These are phyloP conservation scores for Globisporangium perplexum DNA, from an alignment of 352 stramenopile genomes.

Conservation along the genomic window DNA sequence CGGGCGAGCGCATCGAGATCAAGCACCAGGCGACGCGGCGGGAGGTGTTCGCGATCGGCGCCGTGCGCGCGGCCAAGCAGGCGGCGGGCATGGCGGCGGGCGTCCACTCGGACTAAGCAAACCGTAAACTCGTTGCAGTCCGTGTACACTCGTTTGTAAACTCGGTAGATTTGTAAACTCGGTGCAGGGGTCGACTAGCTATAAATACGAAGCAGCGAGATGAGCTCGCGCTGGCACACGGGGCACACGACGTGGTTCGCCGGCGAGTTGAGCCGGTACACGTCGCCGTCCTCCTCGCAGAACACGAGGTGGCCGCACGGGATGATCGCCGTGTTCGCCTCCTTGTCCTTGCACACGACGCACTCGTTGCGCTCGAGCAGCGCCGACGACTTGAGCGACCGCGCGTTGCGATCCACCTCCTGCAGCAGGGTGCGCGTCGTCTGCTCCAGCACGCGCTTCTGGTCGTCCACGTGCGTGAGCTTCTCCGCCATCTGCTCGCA, in stretches of 20 bases:
- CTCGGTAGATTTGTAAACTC: neutral
- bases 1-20: slow-evolving; percentile 80
- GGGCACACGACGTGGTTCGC: slow-evolving; percentile 52
- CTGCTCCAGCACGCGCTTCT: slow-evolving; percentile 76
- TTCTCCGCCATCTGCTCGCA: slow-evolving; percentile 73
- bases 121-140: neutral
- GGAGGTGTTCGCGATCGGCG: slow-evolving; percentile 80
- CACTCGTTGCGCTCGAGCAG: slow-evolving; percentile 66
- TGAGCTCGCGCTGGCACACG: slow-evolving; percentile 77
- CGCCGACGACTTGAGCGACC: slow-evolving; percentile 56
- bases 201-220: slow-evolving; percentile 80
- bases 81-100: slow-evolving; percentile 37
- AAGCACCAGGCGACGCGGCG: slow-evolving; percentile 74
- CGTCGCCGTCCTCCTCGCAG: slow-evolving; percentile 73
- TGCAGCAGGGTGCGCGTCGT: slow-evolving; percentile 65
- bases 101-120: slow-evolving; percentile 53
- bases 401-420: slow-evolving; percentile 70
- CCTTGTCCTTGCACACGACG: slow-evolving; percentile 73
- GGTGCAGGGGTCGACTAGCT: slow-evolving; percentile 14
- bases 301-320: slow-evolving; percentile 83
- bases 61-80: slow-evolving; percentile 57
- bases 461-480: slow-evolving; percentile 52
- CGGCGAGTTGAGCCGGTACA: slow-evolving; percentile 46
- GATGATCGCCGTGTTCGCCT: slow-evolving; percentile 67
- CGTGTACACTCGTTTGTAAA: neutral